Evolutionary conservation across 2,329 filamentous ascomycete genomes (phyloP).

Genomic region (Metarhizium brunneum): DNA sequence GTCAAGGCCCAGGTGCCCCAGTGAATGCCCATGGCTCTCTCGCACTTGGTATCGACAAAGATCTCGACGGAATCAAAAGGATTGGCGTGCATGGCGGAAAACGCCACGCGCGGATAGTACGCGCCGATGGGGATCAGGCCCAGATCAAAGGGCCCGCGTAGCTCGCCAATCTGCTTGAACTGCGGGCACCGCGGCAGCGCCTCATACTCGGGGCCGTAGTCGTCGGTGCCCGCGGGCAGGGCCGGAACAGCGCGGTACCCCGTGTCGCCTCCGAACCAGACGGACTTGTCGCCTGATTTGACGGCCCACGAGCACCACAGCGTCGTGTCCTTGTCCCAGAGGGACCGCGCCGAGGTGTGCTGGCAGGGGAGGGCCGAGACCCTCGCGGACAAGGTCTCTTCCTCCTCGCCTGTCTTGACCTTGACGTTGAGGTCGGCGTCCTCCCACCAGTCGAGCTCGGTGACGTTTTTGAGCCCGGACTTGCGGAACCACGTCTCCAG

Average conservation of each 20-base stretch:
- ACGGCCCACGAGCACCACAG: constrained; percentile 88
- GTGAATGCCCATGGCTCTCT: constrained; percentile 74
- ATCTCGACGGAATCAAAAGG: constrained; percentile 85
- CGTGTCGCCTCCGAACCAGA: constrained; percentile 87
- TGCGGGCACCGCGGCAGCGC: constrained; percentile 68
- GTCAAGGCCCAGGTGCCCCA: constrained; percentile 91
- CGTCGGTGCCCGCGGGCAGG: constrained; percentile 51
- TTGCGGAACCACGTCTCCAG: constrained; percentile 73
- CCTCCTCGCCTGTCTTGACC: constrained; percentile 18
- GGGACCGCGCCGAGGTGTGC: constrained; percentile 62
- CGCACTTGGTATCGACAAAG: constrained; percentile 73
- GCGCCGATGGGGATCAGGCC: constrained; percentile 91
- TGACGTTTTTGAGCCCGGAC: constrained; percentile 64
- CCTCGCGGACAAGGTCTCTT: constrained; percentile 50
- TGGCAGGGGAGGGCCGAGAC: constrained; percentile 79
- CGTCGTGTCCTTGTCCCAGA: constrained; percentile 63
- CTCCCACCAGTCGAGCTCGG: constrained; percentile 95
- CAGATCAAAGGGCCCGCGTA: constrained; percentile 79
- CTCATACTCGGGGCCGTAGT: constrained; percentile 59
- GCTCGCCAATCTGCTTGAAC: constrained; percentile 72
- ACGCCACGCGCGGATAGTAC: constrained; percentile 63
- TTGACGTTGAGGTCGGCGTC: constrained; percentile 60
- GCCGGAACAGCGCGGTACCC: constrained; percentile 74
- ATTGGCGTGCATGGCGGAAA: constrained; percentile 77
- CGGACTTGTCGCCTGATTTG: constrained; percentile 60